A percentile compares a stretch with the other conserved stretches of the same genome.
These are phyloP conservation scores for Rhizoctonia solani DNA, from an alignment of 1,284 basidiomycete genomes.

Conservation along the genomic window DNA sequence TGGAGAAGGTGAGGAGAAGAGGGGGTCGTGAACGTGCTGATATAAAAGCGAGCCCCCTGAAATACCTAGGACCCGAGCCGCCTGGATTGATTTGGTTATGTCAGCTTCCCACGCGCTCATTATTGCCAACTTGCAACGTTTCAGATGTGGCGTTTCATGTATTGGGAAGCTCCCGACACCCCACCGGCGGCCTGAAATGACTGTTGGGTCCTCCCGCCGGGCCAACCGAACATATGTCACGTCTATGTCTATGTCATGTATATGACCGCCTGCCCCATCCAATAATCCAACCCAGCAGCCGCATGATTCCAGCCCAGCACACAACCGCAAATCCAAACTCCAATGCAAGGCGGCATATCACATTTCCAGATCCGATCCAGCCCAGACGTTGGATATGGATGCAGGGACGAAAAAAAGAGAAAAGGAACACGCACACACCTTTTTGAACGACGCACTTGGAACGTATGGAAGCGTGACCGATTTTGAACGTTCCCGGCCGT, in stretches of 20 bases:
- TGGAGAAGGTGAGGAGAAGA: constrained; percentile 1
- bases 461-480: constrained; percentile 12
- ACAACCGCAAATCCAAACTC: not conserved
- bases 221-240: not conserved
- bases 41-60: constrained; percentile 13
- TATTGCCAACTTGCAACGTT: not conserved
- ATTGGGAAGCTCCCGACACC: not conserved
- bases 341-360: not conserved
- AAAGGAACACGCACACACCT: constrained; percentile 6
- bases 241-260: not conserved
- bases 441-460: constrained; percentile 10
- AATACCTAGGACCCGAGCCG: constrained; percentile 28
- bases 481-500: not conserved
- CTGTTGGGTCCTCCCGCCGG: not conserved
- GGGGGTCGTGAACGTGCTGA: constrained; percentile 23
- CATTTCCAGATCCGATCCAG: not conserved
- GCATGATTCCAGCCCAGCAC: no score
- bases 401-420: not conserved
- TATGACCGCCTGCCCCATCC: no score
- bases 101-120: not conserved
- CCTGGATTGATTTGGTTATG: not conserved
- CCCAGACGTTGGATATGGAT: not conserved
- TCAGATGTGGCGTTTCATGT: not conserved
- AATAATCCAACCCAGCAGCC: no score
- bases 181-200: not conserved